Evolutionary conservation across 305 asterid genomes (phyloP).

Genomic region (Stenogyne calaminthoides): DNA sequence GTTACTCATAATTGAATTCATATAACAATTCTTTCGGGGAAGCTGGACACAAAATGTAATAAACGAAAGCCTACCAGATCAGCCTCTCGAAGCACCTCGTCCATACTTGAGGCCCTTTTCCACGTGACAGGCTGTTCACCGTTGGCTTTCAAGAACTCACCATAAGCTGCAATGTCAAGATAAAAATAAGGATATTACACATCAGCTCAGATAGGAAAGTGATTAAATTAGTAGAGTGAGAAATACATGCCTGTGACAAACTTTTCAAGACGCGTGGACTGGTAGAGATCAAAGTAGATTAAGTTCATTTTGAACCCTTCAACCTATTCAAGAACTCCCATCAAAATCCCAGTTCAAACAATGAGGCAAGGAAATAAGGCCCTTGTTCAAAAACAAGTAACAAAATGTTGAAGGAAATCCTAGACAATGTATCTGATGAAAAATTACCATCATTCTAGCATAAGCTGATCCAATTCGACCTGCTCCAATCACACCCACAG

Average conservation of each 20-base stretch:
- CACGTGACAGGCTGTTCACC: conserved; percentile 96
- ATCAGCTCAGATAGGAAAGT: background rate
- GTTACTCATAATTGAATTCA: background rate
- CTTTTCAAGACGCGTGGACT: conserved; percentile 91
- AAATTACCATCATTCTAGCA: conserved; percentile 95
- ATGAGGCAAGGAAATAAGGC: background rate
- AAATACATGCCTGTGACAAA: conserved; percentile 71
- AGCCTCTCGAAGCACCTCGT: conserved; percentile 88
- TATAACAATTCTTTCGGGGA: background rate
- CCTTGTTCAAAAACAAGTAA: background rate
- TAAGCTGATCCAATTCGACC: conserved; percentile 98
- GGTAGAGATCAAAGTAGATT: conserved; percentile 94
- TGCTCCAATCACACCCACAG: conserved; percentile 97
- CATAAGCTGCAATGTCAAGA: conserved; percentile 65
- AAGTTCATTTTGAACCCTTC: conserved; percentile 99
- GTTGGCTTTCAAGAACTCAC: conserved; percentile 82
- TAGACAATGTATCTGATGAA: background rate
- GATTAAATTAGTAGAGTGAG: conserved; percentile 6
- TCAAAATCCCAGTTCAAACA: conserved; percentile 17
- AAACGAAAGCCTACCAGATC: conserved; percentile 58
- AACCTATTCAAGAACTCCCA: conserved; percentile 49
- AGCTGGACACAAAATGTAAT: background rate
- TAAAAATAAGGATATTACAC: conserved; percentile 11
- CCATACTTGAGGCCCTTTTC: conserved; percentile 94
- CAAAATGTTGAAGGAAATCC: background rate